Evolutionary conservation across 495 filamentous ascomycete species (phyloP).

Genomic region (Glutinoglossum americanum): DNA sequence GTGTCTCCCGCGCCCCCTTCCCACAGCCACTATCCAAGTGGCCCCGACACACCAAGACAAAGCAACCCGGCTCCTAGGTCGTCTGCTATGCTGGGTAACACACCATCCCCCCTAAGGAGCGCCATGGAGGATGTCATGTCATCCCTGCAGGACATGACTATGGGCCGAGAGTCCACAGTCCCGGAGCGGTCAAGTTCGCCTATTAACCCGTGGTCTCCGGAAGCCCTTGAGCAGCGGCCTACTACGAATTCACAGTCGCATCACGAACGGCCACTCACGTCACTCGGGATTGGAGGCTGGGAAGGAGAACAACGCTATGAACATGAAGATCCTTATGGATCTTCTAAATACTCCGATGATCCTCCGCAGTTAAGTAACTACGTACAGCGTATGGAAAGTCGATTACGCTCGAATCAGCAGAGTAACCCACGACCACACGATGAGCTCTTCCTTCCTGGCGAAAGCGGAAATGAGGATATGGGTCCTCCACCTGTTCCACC

Average conservation of each 20-base stretch:
- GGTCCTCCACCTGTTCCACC: constrained; percentile 31
- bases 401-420: constrained; percentile 24
- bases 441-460: constrained; percentile 7
- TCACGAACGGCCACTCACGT: constrained; percentile 39
- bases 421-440: not conserved
- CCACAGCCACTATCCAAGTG: constrained; percentile 6
- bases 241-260: constrained; percentile 15
- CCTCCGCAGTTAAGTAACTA: constrained; percentile 62
- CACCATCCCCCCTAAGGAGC: constrained; percentile 74
- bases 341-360: constrained; percentile 23
- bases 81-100: constrained; percentile 42
- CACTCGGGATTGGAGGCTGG: constrained; percentile 40
- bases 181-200: not conserved
- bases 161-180: constrained; percentile 25
- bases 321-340: constrained; percentile 23
- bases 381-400: constrained; percentile 71
- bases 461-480: constrained; percentile 15
- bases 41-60: constrained; percentile 28
- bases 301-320: constrained; percentile 28
- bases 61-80: constrained; percentile 38
- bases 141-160: constrained; percentile 73
- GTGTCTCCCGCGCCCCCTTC: constrained; percentile 11
- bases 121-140: constrained; percentile 99
- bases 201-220: constrained; percentile 32
- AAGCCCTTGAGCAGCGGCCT: constrained; percentile 51